These are phyloP conservation scores for Mycena metata DNA, from an alignment of 768 basidiomycete species.

Conservation along the genomic window DNA sequence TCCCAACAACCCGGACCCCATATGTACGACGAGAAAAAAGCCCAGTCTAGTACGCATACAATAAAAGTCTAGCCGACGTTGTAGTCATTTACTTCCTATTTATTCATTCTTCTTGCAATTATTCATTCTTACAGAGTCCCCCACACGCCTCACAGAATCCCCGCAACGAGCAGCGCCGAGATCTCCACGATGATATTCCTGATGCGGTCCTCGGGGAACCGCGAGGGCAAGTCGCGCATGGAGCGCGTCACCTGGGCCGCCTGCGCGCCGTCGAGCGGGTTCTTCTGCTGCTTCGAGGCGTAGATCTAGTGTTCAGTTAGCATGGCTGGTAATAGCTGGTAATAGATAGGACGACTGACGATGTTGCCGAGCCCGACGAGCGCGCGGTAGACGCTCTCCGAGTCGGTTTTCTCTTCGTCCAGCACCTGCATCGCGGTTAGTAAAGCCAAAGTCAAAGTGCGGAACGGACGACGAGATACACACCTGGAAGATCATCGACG, in stretches of 20 bases:
- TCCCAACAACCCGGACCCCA: no score
- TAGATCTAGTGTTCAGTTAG: constrained; percentile 58
- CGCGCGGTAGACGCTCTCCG: constrained; percentile 79
- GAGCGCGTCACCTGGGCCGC: constrained; percentile 55
- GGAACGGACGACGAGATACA: background rate
- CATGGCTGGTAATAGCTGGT: background rate
- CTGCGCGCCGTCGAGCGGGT: constrained; percentile 55
- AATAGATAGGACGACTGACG: constrained; percentile 54
- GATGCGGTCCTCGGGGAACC: constrained; percentile 73
- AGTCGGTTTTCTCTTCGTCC: constrained; percentile 65
- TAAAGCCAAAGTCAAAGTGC: constrained; percentile 1
- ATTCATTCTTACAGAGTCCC: no score
- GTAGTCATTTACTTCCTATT: no score
- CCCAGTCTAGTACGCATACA: no score
- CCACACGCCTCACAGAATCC: constrained; percentile 19
- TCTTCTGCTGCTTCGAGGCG: constrained; percentile 55
- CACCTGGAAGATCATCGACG: constrained; percentile 64
- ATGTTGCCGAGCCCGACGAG: constrained; percentile 82
- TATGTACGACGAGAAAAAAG: no score
- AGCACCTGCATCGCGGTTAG: constrained; percentile 53
- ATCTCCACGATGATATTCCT: constrained; percentile 66
- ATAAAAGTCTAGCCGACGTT: no score
- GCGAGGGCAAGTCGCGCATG: constrained; percentile 54
- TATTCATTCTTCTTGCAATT: no score
- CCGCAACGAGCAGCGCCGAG: constrained; percentile 52